These are phyloP conservation scores for Phytophthora quininea DNA, from an alignment of 352 stramenopile species.

Conservation along the genomic window DNA sequence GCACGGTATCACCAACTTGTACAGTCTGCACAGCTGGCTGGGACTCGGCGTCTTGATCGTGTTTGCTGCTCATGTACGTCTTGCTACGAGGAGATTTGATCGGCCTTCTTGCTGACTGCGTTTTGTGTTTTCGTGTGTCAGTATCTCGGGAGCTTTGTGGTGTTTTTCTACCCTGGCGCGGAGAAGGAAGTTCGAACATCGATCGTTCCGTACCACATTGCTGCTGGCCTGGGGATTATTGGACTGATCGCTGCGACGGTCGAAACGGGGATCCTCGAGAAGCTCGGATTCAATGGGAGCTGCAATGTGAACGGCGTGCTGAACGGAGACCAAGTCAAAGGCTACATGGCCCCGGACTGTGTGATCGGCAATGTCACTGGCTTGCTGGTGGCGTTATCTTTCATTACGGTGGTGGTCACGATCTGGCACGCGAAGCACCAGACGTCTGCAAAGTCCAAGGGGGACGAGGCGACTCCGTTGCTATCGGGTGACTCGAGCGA, in stretches of 20 bases:
- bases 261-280: slow-evolving; percentile 77
- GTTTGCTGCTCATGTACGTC: slow-evolving; percentile 52
- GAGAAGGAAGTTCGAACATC: slow-evolving; percentile 42
- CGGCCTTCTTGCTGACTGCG: neutral
- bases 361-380: slow-evolving; percentile 78
- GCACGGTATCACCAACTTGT: slow-evolving; percentile 85
- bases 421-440: slow-evolving; percentile 63
- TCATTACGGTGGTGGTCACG: slow-evolving; percentile 47
- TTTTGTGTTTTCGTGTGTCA: slow-evolving; percentile 21
- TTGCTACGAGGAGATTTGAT: neutral
- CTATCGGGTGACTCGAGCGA: slow-evolving; percentile 39
- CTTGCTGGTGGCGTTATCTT: slow-evolving; percentile 56
- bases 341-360: slow-evolving; percentile 77
- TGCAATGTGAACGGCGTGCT: slow-evolving; percentile 81
- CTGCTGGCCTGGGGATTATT: slow-evolving; percentile 64
- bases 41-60: slow-evolving; percentile 67
- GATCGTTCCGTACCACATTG: slow-evolving; percentile 72
- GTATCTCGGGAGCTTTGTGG: slow-evolving; percentile 68
- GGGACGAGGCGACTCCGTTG: slow-evolving; percentile 54
- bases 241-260: slow-evolving; percentile 68
- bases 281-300: slow-evolving; percentile 85
- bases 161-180: slow-evolving; percentile 83
- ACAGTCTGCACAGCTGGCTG: slow-evolving; percentile 90
- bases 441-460: slow-evolving; percentile 10
- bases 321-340: slow-evolving; percentile 65